A percentile compares a stretch with the other conserved stretches of the same genome.
These are phyloP conservation scores for Physaria fendleri DNA, from an alignment of 345 rosid species.

Conservation along the genomic window DNA sequence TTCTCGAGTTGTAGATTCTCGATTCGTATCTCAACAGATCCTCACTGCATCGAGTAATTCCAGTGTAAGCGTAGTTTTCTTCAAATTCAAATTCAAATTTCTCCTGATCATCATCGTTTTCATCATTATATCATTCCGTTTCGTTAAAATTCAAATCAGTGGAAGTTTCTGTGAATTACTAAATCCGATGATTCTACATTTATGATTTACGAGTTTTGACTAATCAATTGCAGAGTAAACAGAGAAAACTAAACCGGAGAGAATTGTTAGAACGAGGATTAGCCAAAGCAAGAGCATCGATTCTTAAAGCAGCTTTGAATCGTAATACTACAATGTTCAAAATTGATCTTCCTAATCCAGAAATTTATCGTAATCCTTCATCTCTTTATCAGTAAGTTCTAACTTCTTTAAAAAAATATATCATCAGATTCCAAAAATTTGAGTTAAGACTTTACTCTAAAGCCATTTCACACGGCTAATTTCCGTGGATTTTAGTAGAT, in stretches of 20 bases:
- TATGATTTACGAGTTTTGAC: no score
- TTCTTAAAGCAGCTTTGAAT: constrained; percentile 35
- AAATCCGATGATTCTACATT: no score
- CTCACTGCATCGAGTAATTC: constrained; percentile 21
- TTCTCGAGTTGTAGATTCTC: no score
- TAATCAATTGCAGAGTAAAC: constrained; percentile 44
- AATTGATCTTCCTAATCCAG: constrained; percentile 14
- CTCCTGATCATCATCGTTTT: no score
- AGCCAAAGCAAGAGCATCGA: constrained; percentile 59
- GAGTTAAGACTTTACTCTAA: constrained; percentile 34
- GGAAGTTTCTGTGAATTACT: no score
- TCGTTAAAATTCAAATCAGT: no score
- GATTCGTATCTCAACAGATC: constrained; percentile 6
- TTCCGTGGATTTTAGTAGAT: neutral
- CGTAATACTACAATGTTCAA: constrained; percentile 22
- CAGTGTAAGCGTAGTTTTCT: constrained; percentile 6
- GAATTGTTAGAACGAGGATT: constrained; percentile 56
- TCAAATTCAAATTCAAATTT: neutral
- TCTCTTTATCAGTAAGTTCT: constrained; percentile 57
- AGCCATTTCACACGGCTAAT: constrained; percentile 21
- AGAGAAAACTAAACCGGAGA: no score
- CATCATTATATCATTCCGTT: no score
- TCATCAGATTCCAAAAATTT: constrained; percentile 9
- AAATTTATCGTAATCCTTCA: constrained; percentile 48
- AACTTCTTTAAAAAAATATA: neutral